These are phyloP conservation scores for Pseudocercospora cruenta DNA, from an alignment of 2,329 filamentous ascomycete species.

Conservation along the genomic window DNA sequence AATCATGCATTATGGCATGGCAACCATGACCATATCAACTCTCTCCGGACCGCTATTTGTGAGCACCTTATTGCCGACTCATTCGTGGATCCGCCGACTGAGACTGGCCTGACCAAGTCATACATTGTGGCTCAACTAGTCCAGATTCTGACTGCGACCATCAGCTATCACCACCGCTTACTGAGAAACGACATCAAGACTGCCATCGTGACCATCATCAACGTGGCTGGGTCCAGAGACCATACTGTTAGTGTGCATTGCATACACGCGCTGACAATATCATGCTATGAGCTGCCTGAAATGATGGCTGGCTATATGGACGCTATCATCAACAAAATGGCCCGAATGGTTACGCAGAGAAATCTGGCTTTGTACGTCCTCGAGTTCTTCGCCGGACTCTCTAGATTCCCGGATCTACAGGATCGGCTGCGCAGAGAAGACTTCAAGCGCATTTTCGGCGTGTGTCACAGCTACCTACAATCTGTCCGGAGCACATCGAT, in stretches of 20 bases:
- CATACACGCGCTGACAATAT: slow-evolving; percentile 92
- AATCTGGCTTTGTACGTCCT: slow-evolving; percentile 92
- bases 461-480: slow-evolving; percentile 91
- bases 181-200: slow-evolving; percentile 83
- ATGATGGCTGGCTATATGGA: slow-evolving; percentile 85
- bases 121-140: slow-evolving; percentile 90
- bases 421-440: slow-evolving; percentile 69
- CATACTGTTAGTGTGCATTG: slow-evolving; percentile 81
- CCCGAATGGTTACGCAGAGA: slow-evolving; percentile 91
- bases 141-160: slow-evolving; percentile 80
- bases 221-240: slow-evolving; percentile 64
- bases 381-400: slow-evolving; percentile 89
- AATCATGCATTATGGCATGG: slow-evolving; percentile 84
- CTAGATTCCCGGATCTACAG: slow-evolving; percentile 70
- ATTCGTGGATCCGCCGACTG: slow-evolving; percentile 78
- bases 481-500: slow-evolving; percentile 66
- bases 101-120: slow-evolving; percentile 79
- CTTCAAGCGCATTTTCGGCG: slow-evolving; percentile 90
- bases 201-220: slow-evolving; percentile 79
- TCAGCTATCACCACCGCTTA: slow-evolving; percentile 88
- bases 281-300: slow-evolving; percentile 88
- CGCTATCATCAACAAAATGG: slow-evolving; percentile 88
- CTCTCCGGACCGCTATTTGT: slow-evolving; percentile 75
- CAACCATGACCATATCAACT: slow-evolving; percentile 73
- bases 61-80: slow-evolving; percentile 77